Conservation (phyloP, 1,139 yeast genomes). For the Wickerhamomyces sp. region DNA sequence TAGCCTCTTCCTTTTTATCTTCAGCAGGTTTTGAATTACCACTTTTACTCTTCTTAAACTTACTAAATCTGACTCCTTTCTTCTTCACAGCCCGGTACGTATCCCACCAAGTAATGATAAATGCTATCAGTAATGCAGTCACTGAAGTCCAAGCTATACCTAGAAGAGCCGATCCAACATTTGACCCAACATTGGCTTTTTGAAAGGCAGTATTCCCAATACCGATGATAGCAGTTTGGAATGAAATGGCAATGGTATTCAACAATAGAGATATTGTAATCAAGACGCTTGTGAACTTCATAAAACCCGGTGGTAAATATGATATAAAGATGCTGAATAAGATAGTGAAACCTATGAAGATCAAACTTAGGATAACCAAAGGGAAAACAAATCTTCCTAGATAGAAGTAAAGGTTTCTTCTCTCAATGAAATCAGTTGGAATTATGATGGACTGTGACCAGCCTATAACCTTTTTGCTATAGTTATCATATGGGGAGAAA, state of each 20-base stretch:
- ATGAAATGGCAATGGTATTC: background rate
- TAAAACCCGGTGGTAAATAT: background rate
- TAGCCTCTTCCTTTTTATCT: background rate
- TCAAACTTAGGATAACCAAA: background rate
- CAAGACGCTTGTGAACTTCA: background rate
- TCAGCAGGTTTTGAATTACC: background rate
- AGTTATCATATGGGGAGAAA: background rate
- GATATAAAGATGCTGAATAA: background rate
- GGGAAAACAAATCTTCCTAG: constrained; percentile 1
- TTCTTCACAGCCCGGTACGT: background rate
- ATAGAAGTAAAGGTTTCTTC: background rate
- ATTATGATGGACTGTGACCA: background rate
- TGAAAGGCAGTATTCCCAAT: background rate
- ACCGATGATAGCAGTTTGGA: constrained; percentile 1
- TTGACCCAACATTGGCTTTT: background rate
- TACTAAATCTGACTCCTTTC: background rate
- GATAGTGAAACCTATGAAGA: background rate
- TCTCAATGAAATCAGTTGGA: background rate
- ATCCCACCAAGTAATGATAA: background rate
- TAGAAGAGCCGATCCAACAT: background rate
- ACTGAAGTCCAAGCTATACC: background rate
- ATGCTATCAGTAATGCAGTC: background rate
- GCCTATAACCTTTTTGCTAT: background rate
- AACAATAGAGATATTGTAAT: background rate
- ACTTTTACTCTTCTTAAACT: background rate